These are phyloP conservation scores for Elsinoe australis DNA, from an alignment of 2,329 filamentous ascomycete genomes.

Conservation along the genomic window DNA sequence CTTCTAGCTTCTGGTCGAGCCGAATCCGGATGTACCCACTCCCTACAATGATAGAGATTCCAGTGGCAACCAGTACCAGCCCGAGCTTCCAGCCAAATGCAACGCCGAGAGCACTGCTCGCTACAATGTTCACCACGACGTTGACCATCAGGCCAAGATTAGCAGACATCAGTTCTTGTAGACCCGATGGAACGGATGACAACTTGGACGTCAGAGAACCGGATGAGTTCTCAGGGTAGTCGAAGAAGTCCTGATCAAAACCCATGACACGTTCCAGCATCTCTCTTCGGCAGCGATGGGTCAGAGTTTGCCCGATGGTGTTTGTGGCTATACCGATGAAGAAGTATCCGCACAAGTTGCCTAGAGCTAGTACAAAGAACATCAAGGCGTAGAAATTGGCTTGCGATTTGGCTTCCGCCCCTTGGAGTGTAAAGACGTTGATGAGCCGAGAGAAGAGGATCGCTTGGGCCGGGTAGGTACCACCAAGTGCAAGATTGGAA, in stretches of 20 bases:
- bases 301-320: conserved; percentile 39
- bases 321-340: conserved; percentile 41
- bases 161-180: conserved; percentile 45
- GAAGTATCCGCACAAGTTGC: conserved; percentile 39
- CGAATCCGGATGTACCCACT: conserved; percentile 31
- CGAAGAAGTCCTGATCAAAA: conserved; percentile 31
- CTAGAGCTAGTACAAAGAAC: conserved; percentile 49
- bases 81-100: conserved; percentile 34
- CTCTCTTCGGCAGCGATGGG: conserved; percentile 32
- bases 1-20: conserved; percentile 30
- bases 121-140: conserved; percentile 28
- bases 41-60: conserved; percentile 29
- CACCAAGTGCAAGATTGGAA: conserved; percentile 26
- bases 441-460: conserved; percentile 45
- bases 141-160: conserved; percentile 35
- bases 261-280: conserved; percentile 26
- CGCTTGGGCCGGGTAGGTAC: conserved; percentile 42
- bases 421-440: conserved; percentile 40
- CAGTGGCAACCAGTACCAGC: conserved; percentile 30
- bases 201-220: conserved; percentile 43
- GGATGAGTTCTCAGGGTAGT: conserved; percentile 42
- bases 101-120: conserved; percentile 28
- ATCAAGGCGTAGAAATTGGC: conserved; percentile 49
- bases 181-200: conserved; percentile 42
- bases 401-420: conserved; percentile 32